phyloP scores from a whole-genome alignment of 192 early-diverging fungal species.

The Pilobolus umbonatus region DNA sequence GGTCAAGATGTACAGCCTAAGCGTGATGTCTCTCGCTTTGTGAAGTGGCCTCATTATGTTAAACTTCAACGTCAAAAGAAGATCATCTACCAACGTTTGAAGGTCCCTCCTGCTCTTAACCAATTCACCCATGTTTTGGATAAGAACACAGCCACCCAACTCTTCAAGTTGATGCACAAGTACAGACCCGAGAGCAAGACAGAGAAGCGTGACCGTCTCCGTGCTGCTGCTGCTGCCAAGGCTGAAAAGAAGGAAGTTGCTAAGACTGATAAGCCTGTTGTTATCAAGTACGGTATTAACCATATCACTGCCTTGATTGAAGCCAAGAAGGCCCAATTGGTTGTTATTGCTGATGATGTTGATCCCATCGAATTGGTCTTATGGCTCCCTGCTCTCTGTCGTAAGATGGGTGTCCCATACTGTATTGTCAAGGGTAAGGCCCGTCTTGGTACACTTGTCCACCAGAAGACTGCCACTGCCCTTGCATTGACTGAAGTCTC shows the following conservation, averaged over 20 bases:
- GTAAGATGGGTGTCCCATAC: conserved; percentile 99
- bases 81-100: conserved; percentile 96
- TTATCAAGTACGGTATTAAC: conserved; percentile 99
- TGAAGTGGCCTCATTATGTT: conserved; percentile 99
- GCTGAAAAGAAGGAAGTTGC: conserved; percentile 81
- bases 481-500: conserved; percentile 90
- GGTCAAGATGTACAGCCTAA: conserved; percentile 96
- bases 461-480: conserved; percentile 99
- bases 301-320: conserved; percentile 97
- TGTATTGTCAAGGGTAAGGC: conserved; percentile 99
- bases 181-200: conserved; percentile 97
- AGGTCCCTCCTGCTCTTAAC: conserved; percentile 99
- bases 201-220: conserved; percentile 94
- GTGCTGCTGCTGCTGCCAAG: conserved; percentile 80
- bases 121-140: conserved; percentile 98
- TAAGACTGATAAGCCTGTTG: conserved; percentile 85
- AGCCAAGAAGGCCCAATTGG: conserved; percentile 98
- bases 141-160: conserved; percentile 97
- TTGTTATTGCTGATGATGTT: conserved; percentile 99
- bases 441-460: conserved; percentile 96
- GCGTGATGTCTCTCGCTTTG: conserved; percentile 92
- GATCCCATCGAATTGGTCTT: conserved; percentile 99
- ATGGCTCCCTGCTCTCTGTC: conserved; percentile 99
- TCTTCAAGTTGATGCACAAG: conserved; percentile 98
- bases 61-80: conserved; percentile 98